Base-by-base conservation (phyloP, 1,284 basidiomycete genomes). In the Moesziomyces antarcticus region DNA sequence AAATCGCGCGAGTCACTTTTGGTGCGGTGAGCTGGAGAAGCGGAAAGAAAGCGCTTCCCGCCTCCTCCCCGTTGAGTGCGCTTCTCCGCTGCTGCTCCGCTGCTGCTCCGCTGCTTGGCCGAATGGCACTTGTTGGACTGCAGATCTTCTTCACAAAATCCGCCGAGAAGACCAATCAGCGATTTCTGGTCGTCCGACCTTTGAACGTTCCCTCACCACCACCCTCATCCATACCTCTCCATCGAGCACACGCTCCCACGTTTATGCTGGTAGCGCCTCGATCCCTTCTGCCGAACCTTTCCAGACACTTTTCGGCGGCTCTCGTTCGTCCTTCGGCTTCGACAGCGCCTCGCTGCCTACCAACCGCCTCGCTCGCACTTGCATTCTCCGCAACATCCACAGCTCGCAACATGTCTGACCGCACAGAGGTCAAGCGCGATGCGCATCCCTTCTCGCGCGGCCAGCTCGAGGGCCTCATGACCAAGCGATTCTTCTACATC, bases 401-500 rank as follows among this genome's bases (percentile, higher is more conserved):
- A 54, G 40, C 48, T 37, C 60, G 57, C 56, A 63, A 51, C 52
- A 65, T 74, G 60, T 66, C 66, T 16, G 70, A 64, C 50, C 66
- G 67, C n/a, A 63, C 72, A 18, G 63, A 70, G 10, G 77, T 84
- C 55, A 76, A 82, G 52, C 79, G 75, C 48, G 76, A 79, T 13
- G 91, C 90, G 0, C 94, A 97, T 84, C 85, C 91, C 16, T 99
- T 99, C 83, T 93, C 95, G 86, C 96, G 97, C 85, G 79, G 87
- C 33, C 89, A 91, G 55, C 88, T 99, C 50, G 96, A 99, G 82
- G 91, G 91, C 30, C 86, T 97, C 60, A 89, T 98, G 71, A 92
- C 92, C 79, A 90, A 93, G 72, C 88, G 97, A 50, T 99, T 99
- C 88, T 99, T 99, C 88, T 98, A 93, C 85, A 94, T 94, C 11